Conservation (phyloP, 2,329 filamentous ascomycete species). For the Dothideomycetidae sp. region DNA sequence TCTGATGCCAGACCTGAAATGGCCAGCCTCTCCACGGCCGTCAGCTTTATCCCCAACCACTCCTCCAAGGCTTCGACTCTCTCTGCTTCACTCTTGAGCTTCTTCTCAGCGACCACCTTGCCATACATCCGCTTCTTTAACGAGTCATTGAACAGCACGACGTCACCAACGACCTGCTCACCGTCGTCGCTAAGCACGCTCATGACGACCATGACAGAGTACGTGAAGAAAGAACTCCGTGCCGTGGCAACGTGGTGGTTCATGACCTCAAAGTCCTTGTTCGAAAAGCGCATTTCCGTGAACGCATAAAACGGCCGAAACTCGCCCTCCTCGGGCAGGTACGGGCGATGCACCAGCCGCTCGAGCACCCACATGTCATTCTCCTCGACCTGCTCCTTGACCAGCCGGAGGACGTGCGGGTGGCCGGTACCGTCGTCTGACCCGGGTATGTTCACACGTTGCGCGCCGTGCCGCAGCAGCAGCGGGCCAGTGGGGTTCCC, state of each 20-base stretch:
- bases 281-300: slow-evolving; percentile 48
- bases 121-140: slow-evolving; percentile 33
- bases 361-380: slow-evolving; percentile 30
- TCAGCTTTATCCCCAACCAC: slow-evolving; percentile 31
- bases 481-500: slow-evolving; percentile 26
- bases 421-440: slow-evolving; percentile 20
- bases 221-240: slow-evolving; percentile 39
- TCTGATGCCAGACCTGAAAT: slow-evolving; percentile 18
- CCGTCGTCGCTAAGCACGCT: slow-evolving; percentile 35
- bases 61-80: slow-evolving; percentile 30
- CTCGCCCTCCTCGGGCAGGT: slow-evolving; percentile 22
- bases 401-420: slow-evolving; percentile 1
- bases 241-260: slow-evolving; percentile 42
- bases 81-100: slow-evolving; percentile 29
- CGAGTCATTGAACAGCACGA: slow-evolving; percentile 28
- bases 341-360: slow-evolving; percentile 13
- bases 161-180: slow-evolving; percentile 22
- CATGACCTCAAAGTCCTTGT: slow-evolving; percentile 46
- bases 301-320: slow-evolving; percentile 55
- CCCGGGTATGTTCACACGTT: slow-evolving; percentile 2
- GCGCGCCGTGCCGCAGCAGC: slow-evolving; percentile 20
- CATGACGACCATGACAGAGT: slow-evolving; percentile 38
- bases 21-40: slow-evolving; percentile 23
- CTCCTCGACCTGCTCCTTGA: slow-evolving; percentile 9
- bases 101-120: slow-evolving; percentile 26